Conservation (phyloP, 371 early-diverging fungal genomes). For the Lichtheimia ramosa region DNA sequence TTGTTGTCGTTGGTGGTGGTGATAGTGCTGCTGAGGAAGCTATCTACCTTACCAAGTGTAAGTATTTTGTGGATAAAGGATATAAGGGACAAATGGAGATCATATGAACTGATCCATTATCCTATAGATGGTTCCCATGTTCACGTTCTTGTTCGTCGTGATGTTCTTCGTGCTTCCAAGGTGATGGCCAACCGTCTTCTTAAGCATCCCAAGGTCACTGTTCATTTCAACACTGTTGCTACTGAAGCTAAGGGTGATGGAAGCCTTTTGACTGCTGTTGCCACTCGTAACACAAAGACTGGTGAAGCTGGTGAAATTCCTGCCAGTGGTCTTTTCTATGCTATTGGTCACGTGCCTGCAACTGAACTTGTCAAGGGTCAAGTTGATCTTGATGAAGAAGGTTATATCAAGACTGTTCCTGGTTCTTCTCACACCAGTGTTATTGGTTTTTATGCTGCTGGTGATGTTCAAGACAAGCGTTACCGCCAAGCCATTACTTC, state of each 20-base stretch:
- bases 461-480: conserved; percentile 97
- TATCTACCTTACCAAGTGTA: conserved; percentile 88
- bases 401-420: conserved; percentile 88
- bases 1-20: conserved; percentile 98
- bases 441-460: conserved; percentile 96
- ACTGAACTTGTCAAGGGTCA: conserved; percentile 75
- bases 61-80: conserved; percentile 23
- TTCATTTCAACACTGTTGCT: conserved; percentile 89
- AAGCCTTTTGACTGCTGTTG: conserved; percentile 69
- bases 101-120: neutral
- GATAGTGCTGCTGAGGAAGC: conserved; percentile 99
- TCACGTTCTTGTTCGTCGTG: conserved; percentile 93
- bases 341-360: conserved; percentile 98
- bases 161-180: conserved; percentile 94
- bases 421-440: conserved; percentile 84
- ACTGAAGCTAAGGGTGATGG: conserved; percentile 87
- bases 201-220: conserved; percentile 87
- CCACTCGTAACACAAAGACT: conserved; percentile 72
- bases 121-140: conserved; percentile 81
- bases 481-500: conserved; percentile 85
- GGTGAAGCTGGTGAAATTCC: conserved; percentile 63
- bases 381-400: conserved; percentile 80
- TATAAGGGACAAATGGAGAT: neutral
- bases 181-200: conserved; percentile 92
- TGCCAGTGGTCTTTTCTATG: conserved; percentile 97